These are phyloP conservation scores for Aspergillus homomorphus DNA, from an alignment of 495 filamentous ascomycete genomes.

Conservation along the genomic window DNA sequence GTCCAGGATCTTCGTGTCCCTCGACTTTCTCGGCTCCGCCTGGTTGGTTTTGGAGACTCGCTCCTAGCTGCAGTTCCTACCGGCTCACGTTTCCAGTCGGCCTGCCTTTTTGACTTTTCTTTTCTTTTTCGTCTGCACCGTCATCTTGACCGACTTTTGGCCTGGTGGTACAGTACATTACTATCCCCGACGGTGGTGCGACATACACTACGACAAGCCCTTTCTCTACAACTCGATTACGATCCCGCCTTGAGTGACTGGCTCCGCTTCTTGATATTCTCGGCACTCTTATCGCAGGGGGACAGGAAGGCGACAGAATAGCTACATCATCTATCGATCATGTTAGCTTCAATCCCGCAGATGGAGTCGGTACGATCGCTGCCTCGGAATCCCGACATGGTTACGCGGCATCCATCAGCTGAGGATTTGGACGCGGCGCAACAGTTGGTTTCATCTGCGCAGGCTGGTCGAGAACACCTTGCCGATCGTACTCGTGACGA, in stretches of 20 bases:
- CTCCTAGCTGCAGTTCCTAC: conserved; percentile 23
- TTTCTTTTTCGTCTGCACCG: conserved; percentile 27
- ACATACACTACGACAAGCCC: conserved; percentile 28
- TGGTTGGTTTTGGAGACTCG: conserved; percentile 20
- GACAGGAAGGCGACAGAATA: conserved; percentile 2
- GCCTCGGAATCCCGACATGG: conserved; percentile 29
- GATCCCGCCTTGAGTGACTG: conserved; percentile 12
- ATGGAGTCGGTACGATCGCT: conserved; percentile 44
- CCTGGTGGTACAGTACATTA: conserved; percentile 39
- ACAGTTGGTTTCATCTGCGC: conserved; percentile 46
- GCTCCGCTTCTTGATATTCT: background rate
- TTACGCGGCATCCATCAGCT: conserved; percentile 42
- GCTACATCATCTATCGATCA: conserved; percentile 21
- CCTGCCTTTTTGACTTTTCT: conserved; percentile 20
- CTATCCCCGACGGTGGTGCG: conserved; percentile 37
- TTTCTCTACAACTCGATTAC: conserved; percentile 24
- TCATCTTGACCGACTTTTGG: conserved; percentile 47
- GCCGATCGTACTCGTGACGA: conserved; percentile 30
- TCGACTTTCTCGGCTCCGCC: conserved; percentile 15
- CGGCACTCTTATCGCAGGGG: background rate
- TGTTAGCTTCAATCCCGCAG: conserved; percentile 41
- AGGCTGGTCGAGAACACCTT: conserved; percentile 40
- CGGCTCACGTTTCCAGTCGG: conserved; percentile 21
- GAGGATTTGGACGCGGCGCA: conserved; percentile 48
- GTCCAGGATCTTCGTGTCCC: conserved; percentile 18